phyloP scores from a whole-genome alignment of 2,329 filamentous ascomycete species.

The Sphaceloma murrayae region DNA sequence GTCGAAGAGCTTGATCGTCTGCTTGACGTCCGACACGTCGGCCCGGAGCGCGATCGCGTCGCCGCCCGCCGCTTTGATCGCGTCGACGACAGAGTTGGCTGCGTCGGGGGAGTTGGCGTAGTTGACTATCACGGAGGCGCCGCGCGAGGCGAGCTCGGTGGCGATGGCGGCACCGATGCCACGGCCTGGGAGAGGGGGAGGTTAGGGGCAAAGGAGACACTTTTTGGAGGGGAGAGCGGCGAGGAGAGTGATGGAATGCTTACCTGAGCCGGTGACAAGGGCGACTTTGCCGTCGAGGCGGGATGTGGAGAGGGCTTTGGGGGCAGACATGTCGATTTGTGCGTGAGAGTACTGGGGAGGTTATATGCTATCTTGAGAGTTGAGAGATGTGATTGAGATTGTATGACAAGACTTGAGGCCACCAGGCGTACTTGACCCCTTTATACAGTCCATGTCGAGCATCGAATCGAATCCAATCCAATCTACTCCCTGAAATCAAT shows the following conservation, averaged over 20 bases:
- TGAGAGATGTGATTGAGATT: conserved; percentile 1
- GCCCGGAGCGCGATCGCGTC: conserved; percentile 58
- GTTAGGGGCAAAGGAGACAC: too few relatives aligned
- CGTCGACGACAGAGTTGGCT: conserved; percentile 55
- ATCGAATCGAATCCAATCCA: too few relatives aligned
- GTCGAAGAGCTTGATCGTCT: conserved; percentile 56
- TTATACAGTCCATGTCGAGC: conserved; percentile 18
- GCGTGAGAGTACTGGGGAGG: conserved; percentile 10
- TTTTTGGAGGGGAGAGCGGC: too few relatives aligned
- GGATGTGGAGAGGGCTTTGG: conserved; percentile 36
- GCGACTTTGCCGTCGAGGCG: conserved; percentile 46
- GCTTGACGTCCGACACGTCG: conserved; percentile 54
- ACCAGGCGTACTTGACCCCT: too few relatives aligned
- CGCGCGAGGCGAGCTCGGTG: conserved; percentile 53
- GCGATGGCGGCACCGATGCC: conserved; percentile 60
- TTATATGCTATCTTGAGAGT: conserved; percentile 17
- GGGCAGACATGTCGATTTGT: conserved; percentile 29
- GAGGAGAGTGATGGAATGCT: too few relatives aligned
- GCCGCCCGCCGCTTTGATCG: conserved; percentile 55
- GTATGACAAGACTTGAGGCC: too few relatives aligned
- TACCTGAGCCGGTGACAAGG: conserved; percentile 45
- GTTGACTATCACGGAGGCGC: conserved; percentile 58
- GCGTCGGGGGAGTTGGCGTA: conserved; percentile 56
- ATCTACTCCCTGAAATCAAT: conserved; percentile 11
- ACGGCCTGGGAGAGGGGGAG: conserved; percentile 46